These are phyloP conservation scores for Orbilia ellipsospora DNA, from an alignment of 2,329 filamentous ascomycete species.

Conservation along the genomic window DNA sequence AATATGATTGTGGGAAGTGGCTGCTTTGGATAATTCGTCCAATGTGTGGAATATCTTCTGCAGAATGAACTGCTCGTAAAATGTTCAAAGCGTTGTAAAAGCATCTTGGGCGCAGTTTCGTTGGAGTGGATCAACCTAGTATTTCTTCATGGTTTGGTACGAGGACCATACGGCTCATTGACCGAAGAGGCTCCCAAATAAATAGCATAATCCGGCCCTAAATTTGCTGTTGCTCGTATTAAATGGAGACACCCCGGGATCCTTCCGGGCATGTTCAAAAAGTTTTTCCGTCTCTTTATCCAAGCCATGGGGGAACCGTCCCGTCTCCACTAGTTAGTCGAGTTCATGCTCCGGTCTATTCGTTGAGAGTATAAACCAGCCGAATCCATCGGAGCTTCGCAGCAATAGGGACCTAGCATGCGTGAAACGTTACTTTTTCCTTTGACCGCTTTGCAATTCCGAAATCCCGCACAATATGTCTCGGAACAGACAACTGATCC, in stretches of 20 bases:
- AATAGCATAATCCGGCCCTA: not conserved
- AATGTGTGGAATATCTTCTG: constrained; percentile 47
- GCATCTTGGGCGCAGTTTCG: constrained; percentile 21
- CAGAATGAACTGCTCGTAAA: constrained; percentile 15
- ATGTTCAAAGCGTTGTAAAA: constrained; percentile 20
- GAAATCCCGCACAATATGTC: constrained; percentile 55
- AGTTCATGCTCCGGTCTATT: constrained; percentile 38
- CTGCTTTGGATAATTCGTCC: constrained; percentile 48
- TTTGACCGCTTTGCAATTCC: constrained; percentile 52
- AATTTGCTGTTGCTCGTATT: constrained; percentile 46
- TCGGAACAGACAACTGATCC: constrained; percentile 41
- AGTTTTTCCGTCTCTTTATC: constrained; percentile 55
- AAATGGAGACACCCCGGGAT: constrained; percentile 33
- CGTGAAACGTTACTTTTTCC: constrained; percentile 53
- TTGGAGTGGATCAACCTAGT: constrained; percentile 49
- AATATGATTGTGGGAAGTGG: constrained; percentile 39
- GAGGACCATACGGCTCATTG: constrained; percentile 7
- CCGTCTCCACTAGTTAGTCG: constrained; percentile 36
- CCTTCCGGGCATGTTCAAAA: constrained; percentile 34
- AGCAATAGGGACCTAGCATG: constrained; percentile 35
- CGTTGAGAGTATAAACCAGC: constrained; percentile 28
- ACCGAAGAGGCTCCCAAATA: no score
- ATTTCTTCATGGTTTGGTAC: constrained; percentile 34
- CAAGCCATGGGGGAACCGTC: constrained; percentile 33
- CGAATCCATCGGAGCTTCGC: constrained; percentile 29